These are phyloP conservation scores for Rosa lucieae DNA, from an alignment of 306 rosid genomes.

Conservation along the genomic window DNA sequence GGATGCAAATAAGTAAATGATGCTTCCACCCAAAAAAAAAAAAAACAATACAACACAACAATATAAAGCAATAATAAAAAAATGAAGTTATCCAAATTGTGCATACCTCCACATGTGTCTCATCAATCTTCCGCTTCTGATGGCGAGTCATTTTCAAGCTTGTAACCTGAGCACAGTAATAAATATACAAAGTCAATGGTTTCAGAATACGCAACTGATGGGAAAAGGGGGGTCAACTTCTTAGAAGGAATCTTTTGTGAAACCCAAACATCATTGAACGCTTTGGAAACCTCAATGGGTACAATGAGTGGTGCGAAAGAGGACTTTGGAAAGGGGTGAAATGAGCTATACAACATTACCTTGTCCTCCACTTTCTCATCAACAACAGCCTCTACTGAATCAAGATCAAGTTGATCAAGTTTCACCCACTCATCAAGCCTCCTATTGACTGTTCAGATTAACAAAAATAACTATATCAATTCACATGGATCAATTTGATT, in stretches of 20 bases:
- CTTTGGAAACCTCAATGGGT: background rate
- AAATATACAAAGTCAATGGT: background rate
- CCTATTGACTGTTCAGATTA: slow-evolving; percentile 68
- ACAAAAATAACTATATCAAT: background rate
- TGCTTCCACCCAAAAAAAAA: background rate
- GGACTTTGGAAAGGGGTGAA: background rate
- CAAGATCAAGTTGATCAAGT: slow-evolving; percentile 95
- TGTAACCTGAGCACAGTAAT: slow-evolving; percentile 56
- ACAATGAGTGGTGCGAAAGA: background rate
- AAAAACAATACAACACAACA: background rate
- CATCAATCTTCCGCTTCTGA: slow-evolving; percentile 97
- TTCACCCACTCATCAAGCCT: slow-evolving; percentile 99
- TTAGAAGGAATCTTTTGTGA: background rate
- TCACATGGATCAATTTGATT: background rate
- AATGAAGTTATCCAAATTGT: background rate
- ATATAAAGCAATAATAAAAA: background rate
- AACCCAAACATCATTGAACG: background rate
- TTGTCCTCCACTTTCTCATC: slow-evolving; percentile 99
- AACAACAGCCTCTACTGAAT: slow-evolving; percentile 89
- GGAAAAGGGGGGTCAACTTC: background rate
- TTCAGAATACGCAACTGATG: background rate
- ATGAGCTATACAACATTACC: slow-evolving; percentile 41
- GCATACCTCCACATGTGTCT: slow-evolving; percentile 96
- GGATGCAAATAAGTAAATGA: background rate
- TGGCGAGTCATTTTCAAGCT: slow-evolving; percentile 99